Conservation (phyloP, 2,329 filamentous ascomycete genomes). For the Aspergillus ochraceoroseus region DNA sequence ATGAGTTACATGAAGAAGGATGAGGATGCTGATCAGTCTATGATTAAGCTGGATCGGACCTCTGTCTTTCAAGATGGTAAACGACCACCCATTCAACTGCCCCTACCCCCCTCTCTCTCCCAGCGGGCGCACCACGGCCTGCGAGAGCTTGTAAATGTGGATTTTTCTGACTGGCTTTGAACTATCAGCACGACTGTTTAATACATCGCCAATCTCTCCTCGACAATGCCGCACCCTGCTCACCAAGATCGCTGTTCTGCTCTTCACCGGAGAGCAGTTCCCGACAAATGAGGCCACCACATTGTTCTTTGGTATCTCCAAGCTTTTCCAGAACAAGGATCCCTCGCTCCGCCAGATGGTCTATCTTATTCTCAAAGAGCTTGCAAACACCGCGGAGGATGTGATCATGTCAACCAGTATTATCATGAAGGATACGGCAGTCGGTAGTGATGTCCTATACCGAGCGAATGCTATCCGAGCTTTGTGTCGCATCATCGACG, state of each 20-base stretch:
- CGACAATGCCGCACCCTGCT: slow-evolving; percentile 95
- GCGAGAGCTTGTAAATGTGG: slow-evolving; percentile 20
- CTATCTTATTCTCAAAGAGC: slow-evolving; percentile 95
- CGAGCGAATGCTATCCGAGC: slow-evolving; percentile 93
- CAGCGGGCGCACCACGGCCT: no score
- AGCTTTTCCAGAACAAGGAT: slow-evolving; percentile 99
- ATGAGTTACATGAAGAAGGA: slow-evolving; percentile 99
- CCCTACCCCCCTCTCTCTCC: slow-evolving; percentile 24
- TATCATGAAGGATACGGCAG: slow-evolving; percentile 98
- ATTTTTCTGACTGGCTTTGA: slow-evolving; percentile 6
- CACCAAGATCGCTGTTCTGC: slow-evolving; percentile 91
- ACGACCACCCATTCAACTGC: slow-evolving; percentile 20
- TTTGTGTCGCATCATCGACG: slow-evolving; percentile 93
- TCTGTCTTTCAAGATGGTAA: slow-evolving; percentile 98
- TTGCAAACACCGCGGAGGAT: slow-evolving; percentile 91
- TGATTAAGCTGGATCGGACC: slow-evolving; percentile 96
- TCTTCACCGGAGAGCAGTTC: slow-evolving; percentile 96
- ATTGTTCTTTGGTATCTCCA: slow-evolving; percentile 97
- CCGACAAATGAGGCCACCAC: slow-evolving; percentile 95
- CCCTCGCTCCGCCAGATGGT: slow-evolving; percentile 97
- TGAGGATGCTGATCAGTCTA: slow-evolving; percentile 87
- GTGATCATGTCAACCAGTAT: slow-evolving; percentile 99
- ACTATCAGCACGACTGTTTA: slow-evolving; percentile 81
- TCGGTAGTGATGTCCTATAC: slow-evolving; percentile 89
- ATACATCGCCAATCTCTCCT: slow-evolving; percentile 92